These are phyloP conservation scores for Meira miltonrushii DNA, from an alignment of 1,284 basidiomycete genomes.

Conservation along the genomic window DNA sequence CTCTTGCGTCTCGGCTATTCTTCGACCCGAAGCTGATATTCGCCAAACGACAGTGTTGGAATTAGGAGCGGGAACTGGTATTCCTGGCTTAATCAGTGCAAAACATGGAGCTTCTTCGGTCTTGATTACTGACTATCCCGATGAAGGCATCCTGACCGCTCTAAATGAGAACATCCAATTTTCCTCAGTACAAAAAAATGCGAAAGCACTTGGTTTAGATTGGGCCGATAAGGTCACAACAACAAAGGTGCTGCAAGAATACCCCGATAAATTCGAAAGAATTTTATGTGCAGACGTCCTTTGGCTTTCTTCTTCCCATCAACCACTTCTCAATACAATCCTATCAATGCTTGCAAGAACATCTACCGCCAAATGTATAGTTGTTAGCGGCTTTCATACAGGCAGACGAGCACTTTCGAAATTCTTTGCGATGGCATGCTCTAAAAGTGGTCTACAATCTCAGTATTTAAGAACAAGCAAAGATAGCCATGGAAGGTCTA, in stretches of 20 bases:
- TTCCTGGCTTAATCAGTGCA: slow-evolving; percentile 33
- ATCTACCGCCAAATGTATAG: slow-evolving; percentile 21
- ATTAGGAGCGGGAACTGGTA: slow-evolving; percentile 42
- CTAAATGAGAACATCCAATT: slow-evolving; percentile 2
- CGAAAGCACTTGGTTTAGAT: not conserved
- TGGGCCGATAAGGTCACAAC: not conserved
- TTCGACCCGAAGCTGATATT: slow-evolving; percentile 22
- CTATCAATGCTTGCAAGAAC: slow-evolving; percentile 25
- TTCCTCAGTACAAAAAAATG: not conserved
- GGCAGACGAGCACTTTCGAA: slow-evolving; percentile 39
- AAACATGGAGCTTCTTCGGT: slow-evolving; percentile 21
- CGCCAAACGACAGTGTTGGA: slow-evolving; percentile 27
- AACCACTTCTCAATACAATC: slow-evolving; percentile 33
- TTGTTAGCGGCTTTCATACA: slow-evolving; percentile 46
- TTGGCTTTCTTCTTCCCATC: slow-evolving; percentile 48
- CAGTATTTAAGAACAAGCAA: not conserved
- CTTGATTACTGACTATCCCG: slow-evolving; percentile 24
- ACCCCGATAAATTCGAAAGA: slow-evolving; percentile 22
- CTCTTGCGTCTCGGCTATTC: slow-evolving; percentile 1
- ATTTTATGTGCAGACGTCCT: slow-evolving; percentile 43
- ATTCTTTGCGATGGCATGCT: slow-evolving; percentile 27
- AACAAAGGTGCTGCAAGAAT: not conserved
- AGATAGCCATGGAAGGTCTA: not conserved
- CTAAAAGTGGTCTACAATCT: not conserved
- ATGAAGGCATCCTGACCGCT: slow-evolving; percentile 12